phyloP scores from a whole-genome alignment of 208 protist genomes.

The Leishmania major region DNA sequence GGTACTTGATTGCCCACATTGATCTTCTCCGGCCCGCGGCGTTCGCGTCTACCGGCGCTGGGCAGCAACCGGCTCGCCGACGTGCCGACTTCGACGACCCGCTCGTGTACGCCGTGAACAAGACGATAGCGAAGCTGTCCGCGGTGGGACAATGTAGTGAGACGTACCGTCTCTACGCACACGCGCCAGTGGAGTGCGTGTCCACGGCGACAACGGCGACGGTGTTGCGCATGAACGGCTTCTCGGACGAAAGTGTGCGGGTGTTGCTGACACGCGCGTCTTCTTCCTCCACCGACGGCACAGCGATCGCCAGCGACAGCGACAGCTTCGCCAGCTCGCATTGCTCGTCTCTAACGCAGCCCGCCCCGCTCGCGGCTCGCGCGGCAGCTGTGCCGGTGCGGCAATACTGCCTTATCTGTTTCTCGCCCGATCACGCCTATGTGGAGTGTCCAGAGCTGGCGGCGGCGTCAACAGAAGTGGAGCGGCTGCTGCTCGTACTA shows the following conservation, averaged over 20 bases:
- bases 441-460: slow-evolving; percentile 74
- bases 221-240: slow-evolving; percentile 69
- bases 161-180: slow-evolving; percentile 78
- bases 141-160: slow-evolving; percentile 41
- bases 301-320: not conserved
- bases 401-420: slow-evolving; percentile 70
- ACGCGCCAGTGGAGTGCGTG: slow-evolving; percentile 41
- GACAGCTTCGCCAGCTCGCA: not conserved
- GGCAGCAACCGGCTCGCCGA: not conserved
- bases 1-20: slow-evolving; percentile 66
- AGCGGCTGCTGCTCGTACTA: slow-evolving; percentile 43
- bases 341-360: not conserved
- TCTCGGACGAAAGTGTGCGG: slow-evolving; percentile 61
- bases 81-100: slow-evolving; percentile 37
- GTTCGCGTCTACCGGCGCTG: not conserved
- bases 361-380: slow-evolving; percentile 29
- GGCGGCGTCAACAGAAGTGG: slow-evolving; percentile 43
- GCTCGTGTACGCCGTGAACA: slow-evolving; percentile 80
- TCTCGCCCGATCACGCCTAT: slow-evolving; percentile 56
- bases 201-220: slow-evolving; percentile 46
- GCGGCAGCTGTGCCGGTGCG: slow-evolving; percentile 63
- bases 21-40: slow-evolving; percentile 30
- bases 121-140: slow-evolving; percentile 59
- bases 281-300: not conserved
- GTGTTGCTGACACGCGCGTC: slow-evolving; percentile 32